Base-by-base conservation (phyloP, 257 asterid species). In the Paraleonurus japonicus region DNA sequence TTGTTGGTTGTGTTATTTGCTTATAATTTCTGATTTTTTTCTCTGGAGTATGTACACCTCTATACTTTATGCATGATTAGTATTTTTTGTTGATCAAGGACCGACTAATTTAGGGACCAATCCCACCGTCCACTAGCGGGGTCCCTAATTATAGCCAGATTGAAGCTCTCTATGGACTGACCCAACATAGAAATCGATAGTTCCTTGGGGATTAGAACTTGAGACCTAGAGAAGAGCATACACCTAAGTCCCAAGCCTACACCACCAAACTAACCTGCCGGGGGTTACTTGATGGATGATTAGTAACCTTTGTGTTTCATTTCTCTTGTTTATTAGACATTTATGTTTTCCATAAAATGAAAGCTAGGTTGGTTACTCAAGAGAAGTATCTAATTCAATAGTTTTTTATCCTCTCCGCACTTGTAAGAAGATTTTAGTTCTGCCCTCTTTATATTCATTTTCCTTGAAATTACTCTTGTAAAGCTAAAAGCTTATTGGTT, bases 401-500 rank as follows among this genome's bases (percentile, higher is more conserved):
- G 30, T 20, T 20, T 11, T 20, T 0, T 70, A 12, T 20, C 65
- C 37, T 60, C 65, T 69, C 22, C 22, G 7, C 6, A 57, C 7
- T 23, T 13, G 27, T 63, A 26, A 50, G 66, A 8, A 39, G 8
- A 59, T 57, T 65, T 57, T 19, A 10, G 50, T 39, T 64, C 23
- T 26, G 19, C 24, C 41, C 13, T 16, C 30, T 17, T 17, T 39
- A 7, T 54, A 17, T 62, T 63, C 48, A 1, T 4, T 37, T 33
- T 35, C n/a, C 37, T 10, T 20, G 35, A 30, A 37, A n/a, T 0
- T 24, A 28, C 33, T 39, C 60, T 39, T 24, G 23, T 55, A 37
- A 23, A 51, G 77, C 20, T 62, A 48, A 62, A 26, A 33, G 17
- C 4, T 61, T 43, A n/a, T 73, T 63, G 11, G 22, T 64, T 50